These are phyloP conservation scores for Kodamaea restingae DNA, from an alignment of 805 yeast species.

Conservation along the genomic window DNA sequence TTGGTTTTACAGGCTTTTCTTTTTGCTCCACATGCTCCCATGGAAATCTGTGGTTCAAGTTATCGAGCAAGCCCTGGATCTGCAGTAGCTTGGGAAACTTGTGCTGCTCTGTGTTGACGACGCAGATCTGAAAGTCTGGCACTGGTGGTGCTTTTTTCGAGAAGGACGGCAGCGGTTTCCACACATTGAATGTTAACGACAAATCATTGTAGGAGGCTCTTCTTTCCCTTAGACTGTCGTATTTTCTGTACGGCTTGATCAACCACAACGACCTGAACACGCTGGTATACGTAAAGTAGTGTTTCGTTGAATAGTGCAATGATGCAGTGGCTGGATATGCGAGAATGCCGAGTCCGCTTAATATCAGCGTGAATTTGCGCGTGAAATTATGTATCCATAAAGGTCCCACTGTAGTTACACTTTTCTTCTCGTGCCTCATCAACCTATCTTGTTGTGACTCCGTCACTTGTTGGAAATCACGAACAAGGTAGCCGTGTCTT, in stretches of 20 bases:
- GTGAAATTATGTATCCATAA: no score
- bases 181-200: conserved; percentile 57
- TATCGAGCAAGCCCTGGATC: conserved; percentile 29
- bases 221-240: neutral
- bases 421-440: neutral
- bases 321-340: conserved; percentile 13
- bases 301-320: conserved; percentile 19
- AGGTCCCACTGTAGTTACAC: neutral
- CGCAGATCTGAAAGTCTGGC: conserved; percentile 73
- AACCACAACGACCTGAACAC: conserved; percentile 21
- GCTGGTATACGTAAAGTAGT: conserved; percentile 24
- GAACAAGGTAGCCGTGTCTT: conserved; percentile 69
- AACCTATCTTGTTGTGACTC: conserved; percentile 1
- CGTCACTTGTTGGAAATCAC: conserved; percentile 13
- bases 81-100: conserved; percentile 47
- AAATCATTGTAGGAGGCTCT: neutral
- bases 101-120: conserved; percentile 44
- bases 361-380: neutral
- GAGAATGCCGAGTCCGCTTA: conserved; percentile 11
- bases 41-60: conserved; percentile 6
- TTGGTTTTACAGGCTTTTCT: neutral
- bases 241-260: conserved; percentile 13
- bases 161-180: conserved; percentile 78
- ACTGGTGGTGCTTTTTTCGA: conserved; percentile 63
- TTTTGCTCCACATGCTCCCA: neutral